phyloP scores from a whole-genome alignment of 495 filamentous ascomycete genomes.

The Talaromyces liani region DNA sequence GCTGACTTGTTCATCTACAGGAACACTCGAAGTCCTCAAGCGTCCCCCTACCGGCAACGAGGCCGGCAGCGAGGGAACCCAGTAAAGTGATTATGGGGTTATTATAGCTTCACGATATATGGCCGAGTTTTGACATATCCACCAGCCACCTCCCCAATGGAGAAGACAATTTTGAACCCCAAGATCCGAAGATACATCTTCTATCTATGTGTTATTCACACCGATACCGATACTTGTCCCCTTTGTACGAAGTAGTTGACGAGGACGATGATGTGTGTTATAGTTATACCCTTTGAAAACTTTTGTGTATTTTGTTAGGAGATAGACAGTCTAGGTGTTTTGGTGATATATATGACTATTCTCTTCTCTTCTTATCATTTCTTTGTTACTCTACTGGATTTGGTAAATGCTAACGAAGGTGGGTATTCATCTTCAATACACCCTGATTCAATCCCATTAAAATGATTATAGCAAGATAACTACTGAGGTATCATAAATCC shows the following conservation, averaged over 20 bases:
- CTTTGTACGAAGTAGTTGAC: not conserved
- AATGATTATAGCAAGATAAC: not conserved
- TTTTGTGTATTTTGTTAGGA: not conserved
- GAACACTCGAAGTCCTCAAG: constrained; percentile 53
- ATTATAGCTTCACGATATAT: not conserved
- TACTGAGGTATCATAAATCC: not conserved
- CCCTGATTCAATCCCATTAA: not conserved
- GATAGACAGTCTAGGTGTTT: not conserved
- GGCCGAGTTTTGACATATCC: not conserved
- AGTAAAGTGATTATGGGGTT: constrained; percentile 9
- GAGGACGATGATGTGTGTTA: not conserved
- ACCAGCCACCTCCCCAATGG: not conserved
- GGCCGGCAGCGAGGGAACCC: constrained; percentile 9
- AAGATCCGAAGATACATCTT: not conserved
- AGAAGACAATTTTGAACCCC: not conserved
- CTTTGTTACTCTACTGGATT: not conserved
- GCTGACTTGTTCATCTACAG: constrained; percentile 23
- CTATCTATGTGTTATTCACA: not conserved
- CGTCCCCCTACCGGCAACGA: constrained; percentile 21
- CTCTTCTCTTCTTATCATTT: not conserved
- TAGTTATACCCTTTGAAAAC: constrained; percentile 1
- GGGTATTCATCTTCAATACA: no score
- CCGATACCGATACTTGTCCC: not conserved
- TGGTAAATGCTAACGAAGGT: not conserved
- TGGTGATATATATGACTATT: not conserved